Base-by-base conservation (phyloP, 495 filamentous ascomycete genomes). In the Aspergillus homomorphus region DNA sequence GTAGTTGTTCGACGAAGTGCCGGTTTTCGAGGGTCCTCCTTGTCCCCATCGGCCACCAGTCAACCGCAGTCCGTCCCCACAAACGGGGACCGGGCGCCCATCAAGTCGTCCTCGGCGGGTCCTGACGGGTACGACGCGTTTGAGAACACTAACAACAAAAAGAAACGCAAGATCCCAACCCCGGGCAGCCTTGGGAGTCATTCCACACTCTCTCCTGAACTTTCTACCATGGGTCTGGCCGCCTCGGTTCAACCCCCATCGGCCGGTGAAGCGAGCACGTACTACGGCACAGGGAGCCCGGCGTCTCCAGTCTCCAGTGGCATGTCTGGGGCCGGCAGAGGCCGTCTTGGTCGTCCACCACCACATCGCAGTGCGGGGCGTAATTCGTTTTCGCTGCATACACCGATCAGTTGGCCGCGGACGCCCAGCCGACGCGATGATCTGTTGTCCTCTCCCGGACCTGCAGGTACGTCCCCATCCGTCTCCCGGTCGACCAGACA, bases 101-200 rank as follows among this genome's bases (percentile, higher is more conserved):
- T 53, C 41, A 79, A 77, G 60, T 68, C 66, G 51, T 54, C 73
- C 18, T 67, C 71, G 41, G 64, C 69, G 53, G 75, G 78, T 8
- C 84, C 82, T 5, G 95, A 98, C 70, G 91, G 94, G 26, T 97
- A 98, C 69, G 95, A 98, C 68, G 92, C 89, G 18, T 95, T 96
- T 65, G 94, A 99, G 69, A 98, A 99, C 64, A 96, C 91, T 52
- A 98, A 96, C 69, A 98, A 99, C 70, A 99, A 99, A 73, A 98
- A 98, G 77, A 98, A 99, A 72, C 84, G 95, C 57, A 99, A 99
- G 73, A 97, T 98, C 26, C 95, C 95, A 4, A 89, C 89, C 0
- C 87, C 90, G n/a, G 89, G 87, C 4, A 87, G 84, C 52, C 74
- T 83, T 4, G 83, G 82, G 14, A 76, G 77, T 56, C 84, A 86